These are phyloP conservation scores for Dentipellis fragilis DNA, from an alignment of 768 basidiomycete species.

Conservation along the genomic window DNA sequence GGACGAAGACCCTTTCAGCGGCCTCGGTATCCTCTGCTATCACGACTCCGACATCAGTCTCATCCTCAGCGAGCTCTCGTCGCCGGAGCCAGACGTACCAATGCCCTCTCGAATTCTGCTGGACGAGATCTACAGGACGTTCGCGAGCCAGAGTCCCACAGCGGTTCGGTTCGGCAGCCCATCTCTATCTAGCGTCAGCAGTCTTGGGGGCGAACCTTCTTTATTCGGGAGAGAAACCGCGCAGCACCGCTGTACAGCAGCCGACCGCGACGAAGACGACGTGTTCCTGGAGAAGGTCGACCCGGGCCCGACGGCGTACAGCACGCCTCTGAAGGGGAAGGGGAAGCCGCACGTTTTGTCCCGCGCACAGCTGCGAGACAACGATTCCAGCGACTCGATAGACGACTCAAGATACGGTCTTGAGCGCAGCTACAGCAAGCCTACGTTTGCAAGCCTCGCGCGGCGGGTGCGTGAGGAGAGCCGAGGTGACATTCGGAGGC, in stretches of 20 bases:
- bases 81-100: slow-evolving; percentile 6
- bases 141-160: background rate
- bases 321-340: too few relatives aligned
- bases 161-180: background rate
- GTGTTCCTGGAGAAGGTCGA: too few relatives aligned
- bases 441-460: background rate
- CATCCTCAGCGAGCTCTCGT: background rate
- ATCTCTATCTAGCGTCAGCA: too few relatives aligned
- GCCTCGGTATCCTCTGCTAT: slow-evolving; percentile 9
- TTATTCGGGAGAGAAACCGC: too few relatives aligned
- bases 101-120: slow-evolving; percentile 14
- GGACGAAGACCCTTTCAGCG: slow-evolving; percentile 9
- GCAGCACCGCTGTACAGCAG: too few relatives aligned
- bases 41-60: slow-evolving; percentile 2
- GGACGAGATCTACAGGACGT: slow-evolving; percentile 9
- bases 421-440: background rate
- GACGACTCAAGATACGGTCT: background rate
- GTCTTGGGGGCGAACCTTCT: too few relatives aligned
- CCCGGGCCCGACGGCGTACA: too few relatives aligned
- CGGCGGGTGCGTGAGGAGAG: background rate
- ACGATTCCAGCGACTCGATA: too few relatives aligned
- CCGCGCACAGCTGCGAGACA: too few relatives aligned
- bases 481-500: background rate
- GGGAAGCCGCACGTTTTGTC: too few relatives aligned
- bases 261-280: too few relatives aligned